These are phyloP conservation scores for Hawksworthiomyces lignivorus DNA, from an alignment of 2,329 filamentous ascomycete species.

Conservation along the genomic window DNA sequence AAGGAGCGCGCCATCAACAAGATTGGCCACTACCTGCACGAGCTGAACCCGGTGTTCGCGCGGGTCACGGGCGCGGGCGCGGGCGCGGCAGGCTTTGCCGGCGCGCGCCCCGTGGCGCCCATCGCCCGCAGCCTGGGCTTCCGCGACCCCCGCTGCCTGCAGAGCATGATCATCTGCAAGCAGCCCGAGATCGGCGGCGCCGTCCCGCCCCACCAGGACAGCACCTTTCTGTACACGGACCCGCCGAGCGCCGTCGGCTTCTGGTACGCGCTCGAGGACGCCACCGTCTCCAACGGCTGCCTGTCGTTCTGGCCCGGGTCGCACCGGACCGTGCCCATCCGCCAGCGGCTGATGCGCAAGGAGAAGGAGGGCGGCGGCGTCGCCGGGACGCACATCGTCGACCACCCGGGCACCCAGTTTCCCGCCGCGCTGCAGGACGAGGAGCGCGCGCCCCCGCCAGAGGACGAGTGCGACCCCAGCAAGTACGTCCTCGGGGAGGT, in stretches of 20 bases:
- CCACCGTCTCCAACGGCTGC: slow-evolving; percentile 78
- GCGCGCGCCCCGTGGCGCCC: slow-evolving; percentile 39
- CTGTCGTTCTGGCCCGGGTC: slow-evolving; percentile 78
- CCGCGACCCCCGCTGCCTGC: slow-evolving; percentile 65
- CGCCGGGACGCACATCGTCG: slow-evolving; percentile 60
- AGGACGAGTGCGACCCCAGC: slow-evolving; percentile 34
- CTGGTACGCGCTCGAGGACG: slow-evolving; percentile 96
- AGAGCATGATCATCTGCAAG: slow-evolving; percentile 98
- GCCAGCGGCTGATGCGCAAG: slow-evolving; percentile 67
- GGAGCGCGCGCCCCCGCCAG: slow-evolving; percentile 20
- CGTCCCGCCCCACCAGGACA: slow-evolving; percentile 87
- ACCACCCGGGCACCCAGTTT: slow-evolving; percentile 59
- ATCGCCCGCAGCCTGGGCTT: slow-evolving; percentile 69
- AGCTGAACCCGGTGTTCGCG: slow-evolving; percentile 59
- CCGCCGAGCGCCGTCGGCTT: slow-evolving; percentile 87
- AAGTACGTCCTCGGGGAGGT: slow-evolving; percentile 78
- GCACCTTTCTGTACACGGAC: slow-evolving; percentile 83
- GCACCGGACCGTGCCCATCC: slow-evolving; percentile 63
- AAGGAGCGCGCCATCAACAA: slow-evolving; percentile 85
- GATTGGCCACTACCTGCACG: slow-evolving; percentile 72
- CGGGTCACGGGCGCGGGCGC: slow-evolving; percentile 32
- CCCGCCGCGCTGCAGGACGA: slow-evolving; percentile 39
- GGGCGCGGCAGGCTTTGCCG: slow-evolving; percentile 29
- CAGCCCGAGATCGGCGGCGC: slow-evolving; percentile 92
- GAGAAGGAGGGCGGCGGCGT: slow-evolving; percentile 32